Evolutionary conservation across 2,329 filamentous ascomycete species (phyloP).

Genomic region (Fusarium camptoceras): DNA sequence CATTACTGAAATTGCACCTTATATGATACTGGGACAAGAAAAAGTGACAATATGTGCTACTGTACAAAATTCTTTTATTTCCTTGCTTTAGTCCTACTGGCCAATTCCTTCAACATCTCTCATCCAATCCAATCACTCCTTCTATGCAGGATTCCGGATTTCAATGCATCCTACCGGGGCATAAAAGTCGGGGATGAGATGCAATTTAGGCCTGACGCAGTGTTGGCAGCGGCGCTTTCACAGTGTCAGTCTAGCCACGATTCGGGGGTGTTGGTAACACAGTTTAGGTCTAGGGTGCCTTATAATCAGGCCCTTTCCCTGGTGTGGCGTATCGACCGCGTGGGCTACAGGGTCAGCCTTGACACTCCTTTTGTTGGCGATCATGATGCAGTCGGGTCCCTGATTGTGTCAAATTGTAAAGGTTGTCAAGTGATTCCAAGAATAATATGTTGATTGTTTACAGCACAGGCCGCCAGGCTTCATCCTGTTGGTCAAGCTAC

Average conservation of each 20-base stretch:
- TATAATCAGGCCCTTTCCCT: constrained; percentile 15
- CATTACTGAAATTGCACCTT: constrained; percentile 19
- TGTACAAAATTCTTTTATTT: background rate
- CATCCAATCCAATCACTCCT: constrained; percentile 11
- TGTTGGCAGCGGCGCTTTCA: constrained; percentile 3
- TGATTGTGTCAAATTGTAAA: background rate
- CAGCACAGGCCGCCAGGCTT: constrained; percentile 9
- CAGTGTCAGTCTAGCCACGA: background rate
- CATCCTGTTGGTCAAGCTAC: background rate
- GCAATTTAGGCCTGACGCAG: constrained; percentile 5
- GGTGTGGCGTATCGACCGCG: constrained; percentile 37
- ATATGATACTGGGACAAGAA: background rate
- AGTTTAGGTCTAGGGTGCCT: background rate
- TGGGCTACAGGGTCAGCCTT: constrained; percentile 32
- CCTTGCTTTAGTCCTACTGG: constrained; percentile 8
- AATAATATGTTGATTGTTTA: constrained; percentile 33
- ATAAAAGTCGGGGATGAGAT: constrained; percentile 12
- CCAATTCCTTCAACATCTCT: constrained; percentile 18
- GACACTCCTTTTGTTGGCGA: constrained; percentile 8
- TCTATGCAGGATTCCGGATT: constrained; percentile 12
- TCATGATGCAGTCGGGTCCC: constrained; percentile 13
- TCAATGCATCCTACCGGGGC: background rate
- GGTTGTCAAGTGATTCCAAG: background rate
- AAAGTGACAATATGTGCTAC: background rate
- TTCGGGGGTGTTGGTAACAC: background rate